These are phyloP conservation scores for Strobilomyces dryophilus DNA, from an alignment of 768 basidiomycete species.

Conservation along the genomic window DNA sequence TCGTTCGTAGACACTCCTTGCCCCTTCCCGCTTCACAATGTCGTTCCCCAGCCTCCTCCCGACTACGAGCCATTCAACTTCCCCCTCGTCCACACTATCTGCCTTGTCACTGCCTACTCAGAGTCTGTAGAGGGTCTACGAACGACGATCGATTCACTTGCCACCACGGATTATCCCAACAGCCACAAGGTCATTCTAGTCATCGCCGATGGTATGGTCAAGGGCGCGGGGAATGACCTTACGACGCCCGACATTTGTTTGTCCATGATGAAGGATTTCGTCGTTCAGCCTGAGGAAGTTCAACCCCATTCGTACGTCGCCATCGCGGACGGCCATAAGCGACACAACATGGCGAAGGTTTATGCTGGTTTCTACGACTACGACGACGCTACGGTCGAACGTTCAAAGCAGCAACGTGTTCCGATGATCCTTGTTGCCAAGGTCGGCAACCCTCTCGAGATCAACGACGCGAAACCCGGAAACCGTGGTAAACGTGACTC, in stretches of 20 bases:
- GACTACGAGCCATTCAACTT: constrained; percentile 97
- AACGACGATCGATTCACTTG: constrained; percentile 96
- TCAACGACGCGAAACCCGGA: constrained; percentile 88
- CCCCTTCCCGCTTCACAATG: constrained; percentile 88
- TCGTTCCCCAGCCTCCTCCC: constrained; percentile 87
- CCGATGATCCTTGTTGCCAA: constrained; percentile 97
- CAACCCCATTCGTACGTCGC: constrained; percentile 96
- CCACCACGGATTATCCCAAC: constrained; percentile 98
- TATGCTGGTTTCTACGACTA: constrained; percentile 98
- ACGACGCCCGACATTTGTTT: constrained; percentile 94
- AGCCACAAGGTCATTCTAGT: constrained; percentile 94
- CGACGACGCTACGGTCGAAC: constrained; percentile 84
- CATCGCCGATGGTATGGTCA: constrained; percentile 98
- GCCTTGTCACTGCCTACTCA: constrained; percentile 97
- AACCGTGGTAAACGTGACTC: constrained; percentile 99
- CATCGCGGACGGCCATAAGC: constrained; percentile 99
- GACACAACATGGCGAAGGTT: constrained; percentile 99
- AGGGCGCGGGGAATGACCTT: constrained; percentile 84
- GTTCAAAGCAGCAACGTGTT: constrained; percentile 92
- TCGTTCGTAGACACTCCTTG: constrained; percentile 69
- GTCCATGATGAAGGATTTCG: constrained; percentile 95
- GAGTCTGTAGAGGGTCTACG: constrained; percentile 95
- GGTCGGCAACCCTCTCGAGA: constrained; percentile 88
- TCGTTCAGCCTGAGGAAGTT: constrained; percentile 76
- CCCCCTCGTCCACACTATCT: constrained; percentile 90